Conservation (phyloP, 2,329 filamentous ascomycete genomes). For the Penicillium hesseltinei region DNA sequence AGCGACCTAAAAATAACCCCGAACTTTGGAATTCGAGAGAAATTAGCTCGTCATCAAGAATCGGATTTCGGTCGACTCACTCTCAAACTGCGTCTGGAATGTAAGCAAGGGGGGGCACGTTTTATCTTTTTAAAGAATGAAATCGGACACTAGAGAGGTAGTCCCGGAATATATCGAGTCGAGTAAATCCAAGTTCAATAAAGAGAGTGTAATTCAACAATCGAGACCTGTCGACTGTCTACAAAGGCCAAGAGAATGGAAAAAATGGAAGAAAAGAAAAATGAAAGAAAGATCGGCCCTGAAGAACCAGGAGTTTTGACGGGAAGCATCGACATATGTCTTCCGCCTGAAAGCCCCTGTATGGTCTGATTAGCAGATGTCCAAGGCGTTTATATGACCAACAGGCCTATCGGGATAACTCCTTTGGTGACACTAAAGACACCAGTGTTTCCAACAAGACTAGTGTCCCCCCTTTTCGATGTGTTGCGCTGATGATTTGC, state of each 20-base stretch:
- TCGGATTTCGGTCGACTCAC: not conserved
- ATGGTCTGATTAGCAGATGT: conserved; percentile 1
- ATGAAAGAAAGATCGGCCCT: not conserved
- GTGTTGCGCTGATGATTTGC: conserved; percentile 12
- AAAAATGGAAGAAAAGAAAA: not conserved
- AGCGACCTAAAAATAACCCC: conserved; percentile 2
- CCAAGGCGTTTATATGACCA: not conserved
- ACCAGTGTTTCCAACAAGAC: conserved; percentile 17
- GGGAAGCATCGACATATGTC: not conserved
- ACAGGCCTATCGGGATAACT: conserved; percentile 16
- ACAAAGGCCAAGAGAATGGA: not conserved
- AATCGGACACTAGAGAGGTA: not conserved
- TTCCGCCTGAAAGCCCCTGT: not conserved
- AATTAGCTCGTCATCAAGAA: conserved; percentile 2
- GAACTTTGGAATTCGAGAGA: conserved; percentile 3
- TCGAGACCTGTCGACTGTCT: not conserved
- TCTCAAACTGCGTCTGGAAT: not conserved
- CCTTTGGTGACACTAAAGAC: conserved; percentile 8
- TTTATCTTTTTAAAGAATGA: not conserved
- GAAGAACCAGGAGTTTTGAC: conserved; percentile 1
- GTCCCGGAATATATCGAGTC: not conserved
- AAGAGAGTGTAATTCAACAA: not conserved
- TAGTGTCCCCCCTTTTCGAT: conserved; percentile 1
- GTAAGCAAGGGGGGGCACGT: conserved; percentile 3
- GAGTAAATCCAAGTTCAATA: not conserved